Base-by-base conservation (phyloP, 1,284 basidiomycete species). In the Trametes polyzona region DNA sequence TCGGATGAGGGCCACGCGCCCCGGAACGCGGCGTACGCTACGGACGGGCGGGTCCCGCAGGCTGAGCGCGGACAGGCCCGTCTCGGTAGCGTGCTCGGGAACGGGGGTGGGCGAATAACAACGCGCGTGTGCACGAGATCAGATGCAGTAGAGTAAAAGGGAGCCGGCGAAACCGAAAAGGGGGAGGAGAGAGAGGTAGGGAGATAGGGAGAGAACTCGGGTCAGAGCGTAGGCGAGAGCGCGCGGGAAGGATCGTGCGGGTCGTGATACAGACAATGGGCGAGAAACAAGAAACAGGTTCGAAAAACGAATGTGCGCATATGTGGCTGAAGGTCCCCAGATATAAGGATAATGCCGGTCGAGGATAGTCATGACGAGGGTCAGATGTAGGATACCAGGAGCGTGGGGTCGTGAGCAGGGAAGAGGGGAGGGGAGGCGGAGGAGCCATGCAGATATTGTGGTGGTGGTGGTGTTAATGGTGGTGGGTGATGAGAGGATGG, bases 261-360 rank as follows among this genome's bases (percentile, higher is more conserved):
- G 65, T 67, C 63, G 61, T 67, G 57, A 65, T 65, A 67, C 58
- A 64, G 52, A 55, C 55, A 56, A 55, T 57, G 56, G 58, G 55
- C 41, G 52, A n/a, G n/a, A 57, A 60, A 43, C 41, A 49, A 26
- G 46, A 39, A 52, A 59, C 43, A 55, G 37, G n/a, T n/a, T 57
- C 49, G 37, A 63, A 58, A 56, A 63, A 65, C 36, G 65, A 65
- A 61, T 61, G 65, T 66, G 59, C 63, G 63, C 65, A 64, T 60
- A 62, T 63, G 47, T 58, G 58, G 55, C 52, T n/a, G 49, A 53
- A 59, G 54, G 64, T 64, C 63, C 64, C 58, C 61, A 59, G 59
- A 58, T 64, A 67, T 65, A 66, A 67, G 61, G 63, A 66, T 67
- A 67, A 60, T 65, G 61, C 53, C 60, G 48, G 55, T 61, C 51